Evolutionary conservation across 768 basidiomycete genomes (phyloP).

Genomic region (Tricholoma sp.): DNA sequence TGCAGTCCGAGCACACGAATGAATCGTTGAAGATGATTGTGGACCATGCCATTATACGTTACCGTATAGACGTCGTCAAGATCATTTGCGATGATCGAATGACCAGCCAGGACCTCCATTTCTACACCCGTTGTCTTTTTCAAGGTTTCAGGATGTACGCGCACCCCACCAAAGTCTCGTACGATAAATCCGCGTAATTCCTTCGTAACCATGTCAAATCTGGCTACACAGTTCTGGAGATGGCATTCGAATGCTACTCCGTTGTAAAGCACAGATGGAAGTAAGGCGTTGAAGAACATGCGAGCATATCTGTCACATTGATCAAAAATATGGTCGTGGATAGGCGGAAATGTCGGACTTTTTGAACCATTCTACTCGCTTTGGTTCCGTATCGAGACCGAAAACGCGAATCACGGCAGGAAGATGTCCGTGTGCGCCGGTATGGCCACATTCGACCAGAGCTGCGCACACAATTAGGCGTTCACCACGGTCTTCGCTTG

Average conservation of each 20-base stretch:
- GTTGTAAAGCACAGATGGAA: slow-evolving; percentile 48
- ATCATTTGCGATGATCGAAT: slow-evolving; percentile 45
- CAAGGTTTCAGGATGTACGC: slow-evolving; percentile 47
- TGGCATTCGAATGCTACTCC: slow-evolving; percentile 59
- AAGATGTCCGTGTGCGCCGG: slow-evolving; percentile 36
- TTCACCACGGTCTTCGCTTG: slow-evolving; percentile 41
- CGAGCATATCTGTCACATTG: slow-evolving; percentile 35
- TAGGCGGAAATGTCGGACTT: slow-evolving; percentile 27
- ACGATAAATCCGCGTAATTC: slow-evolving; percentile 51
- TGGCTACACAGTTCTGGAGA: slow-evolving; percentile 55
- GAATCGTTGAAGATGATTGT: slow-evolving; percentile 57
- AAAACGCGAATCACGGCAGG: slow-evolving; percentile 48
- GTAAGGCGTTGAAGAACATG: slow-evolving; percentile 47
- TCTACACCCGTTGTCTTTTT: slow-evolving; percentile 45
- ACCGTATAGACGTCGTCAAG: slow-evolving; percentile 52
- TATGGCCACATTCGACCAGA: slow-evolving; percentile 50
- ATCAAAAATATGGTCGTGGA: slow-evolving; percentile 2
- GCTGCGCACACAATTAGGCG: slow-evolving; percentile 53
- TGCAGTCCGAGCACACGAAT: slow-evolving; percentile 54
- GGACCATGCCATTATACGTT: slow-evolving; percentile 57
- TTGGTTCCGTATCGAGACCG: slow-evolving; percentile 45
- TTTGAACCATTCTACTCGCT: slow-evolving; percentile 44
- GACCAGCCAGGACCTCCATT: slow-evolving; percentile 40
- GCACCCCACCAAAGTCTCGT: slow-evolving; percentile 54
- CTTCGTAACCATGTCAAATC: slow-evolving; percentile 44